Evolutionary conservation across 2,329 filamentous ascomycete genomes (phyloP).

Genomic region (Cadophora gregata): DNA sequence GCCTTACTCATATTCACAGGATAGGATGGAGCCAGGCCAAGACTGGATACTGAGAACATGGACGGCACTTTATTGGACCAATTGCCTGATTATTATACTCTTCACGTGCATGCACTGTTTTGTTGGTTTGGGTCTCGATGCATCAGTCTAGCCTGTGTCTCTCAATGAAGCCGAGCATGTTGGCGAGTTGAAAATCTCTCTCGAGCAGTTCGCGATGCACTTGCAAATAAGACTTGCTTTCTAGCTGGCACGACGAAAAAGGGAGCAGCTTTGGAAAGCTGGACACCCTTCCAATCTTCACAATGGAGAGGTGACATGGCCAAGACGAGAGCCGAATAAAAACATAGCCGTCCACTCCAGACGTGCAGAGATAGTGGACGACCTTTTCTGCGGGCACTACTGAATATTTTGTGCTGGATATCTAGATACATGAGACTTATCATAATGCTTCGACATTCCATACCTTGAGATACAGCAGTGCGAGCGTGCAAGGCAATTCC

Average conservation of each 20-base stretch:
- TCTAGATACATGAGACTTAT: not conserved
- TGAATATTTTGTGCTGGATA: not conserved
- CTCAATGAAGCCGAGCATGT: not conserved
- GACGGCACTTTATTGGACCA: not conserved
- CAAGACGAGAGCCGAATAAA: not conserved
- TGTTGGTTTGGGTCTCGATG: slow-evolving; percentile 2
- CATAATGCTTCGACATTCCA: no score
- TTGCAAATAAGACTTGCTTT: not conserved
- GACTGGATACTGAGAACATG: not conserved
- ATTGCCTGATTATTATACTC: slow-evolving; percentile 14
- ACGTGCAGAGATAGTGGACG: not conserved
- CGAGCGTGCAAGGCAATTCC: not conserved
- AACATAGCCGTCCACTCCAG: no score
- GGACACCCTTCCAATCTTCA: not conserved
- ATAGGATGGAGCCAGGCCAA: not conserved
- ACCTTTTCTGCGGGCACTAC: not conserved
- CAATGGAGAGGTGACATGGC: not conserved
- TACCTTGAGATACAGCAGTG: not conserved
- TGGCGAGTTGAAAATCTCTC: not conserved
- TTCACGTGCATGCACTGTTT: slow-evolving; percentile 11
- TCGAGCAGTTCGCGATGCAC: not conserved
- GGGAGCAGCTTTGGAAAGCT: not conserved
- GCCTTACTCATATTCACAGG: not conserved
- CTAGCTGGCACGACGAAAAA: not conserved
- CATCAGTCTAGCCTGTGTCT: not conserved